phyloP scores from a whole-genome alignment of 1,284 basidiomycete genomes.

The Apiotrichum akiyoshidainum region DNA sequence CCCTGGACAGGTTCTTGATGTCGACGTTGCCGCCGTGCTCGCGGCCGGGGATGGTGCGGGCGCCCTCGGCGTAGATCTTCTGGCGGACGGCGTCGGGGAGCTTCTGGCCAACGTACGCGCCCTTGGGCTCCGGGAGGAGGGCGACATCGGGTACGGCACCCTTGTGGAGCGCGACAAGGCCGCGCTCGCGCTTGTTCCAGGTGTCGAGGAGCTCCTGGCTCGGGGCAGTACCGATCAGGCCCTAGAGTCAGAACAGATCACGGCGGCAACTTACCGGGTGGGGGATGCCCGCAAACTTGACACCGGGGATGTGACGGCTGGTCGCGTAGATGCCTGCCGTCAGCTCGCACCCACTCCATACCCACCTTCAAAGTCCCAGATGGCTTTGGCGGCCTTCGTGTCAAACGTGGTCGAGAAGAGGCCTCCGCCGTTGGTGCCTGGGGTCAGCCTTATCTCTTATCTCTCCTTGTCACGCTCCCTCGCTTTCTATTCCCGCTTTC shows the following conservation, averaged over 20 bases:
- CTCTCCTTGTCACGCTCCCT: too few species aligned
- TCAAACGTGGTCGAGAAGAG: conserved; percentile 13
- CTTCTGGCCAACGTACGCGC: conserved; percentile 65
- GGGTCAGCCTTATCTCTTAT: background rate
- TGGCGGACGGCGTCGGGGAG: conserved; percentile 55
- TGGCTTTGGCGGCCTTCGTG: conserved; percentile 68
- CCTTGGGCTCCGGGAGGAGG: conserved; percentile 61
- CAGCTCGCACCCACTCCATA: too few species aligned
- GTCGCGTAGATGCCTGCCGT: conserved; percentile 58
- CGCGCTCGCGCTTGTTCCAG: conserved; percentile 71
- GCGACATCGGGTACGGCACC: conserved; percentile 58
- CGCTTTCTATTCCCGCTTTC: too few species aligned
- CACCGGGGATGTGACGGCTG: conserved; percentile 71
- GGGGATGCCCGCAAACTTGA: conserved; percentile 71
- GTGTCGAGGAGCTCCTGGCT: conserved; percentile 66
- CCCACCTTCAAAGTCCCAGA: conserved; percentile 65
- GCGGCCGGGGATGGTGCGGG: conserved; percentile 69
- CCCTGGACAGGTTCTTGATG: conserved; percentile 49
- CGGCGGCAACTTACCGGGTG: conserved; percentile 56
- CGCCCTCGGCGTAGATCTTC: conserved; percentile 66
- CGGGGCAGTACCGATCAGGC: conserved; percentile 71
- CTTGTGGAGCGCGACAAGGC: conserved; percentile 57
- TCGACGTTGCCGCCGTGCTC: conserved; percentile 81
- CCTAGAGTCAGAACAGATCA: conserved; percentile 50
- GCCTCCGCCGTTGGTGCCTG: conserved; percentile 16